Percentiles rank a stretch among this genome's conserved stretches.
Evolutionary conservation across 192 early-diverging fungal species (phyloP).

Genomic region (Oehlia diaphana): DNA sequence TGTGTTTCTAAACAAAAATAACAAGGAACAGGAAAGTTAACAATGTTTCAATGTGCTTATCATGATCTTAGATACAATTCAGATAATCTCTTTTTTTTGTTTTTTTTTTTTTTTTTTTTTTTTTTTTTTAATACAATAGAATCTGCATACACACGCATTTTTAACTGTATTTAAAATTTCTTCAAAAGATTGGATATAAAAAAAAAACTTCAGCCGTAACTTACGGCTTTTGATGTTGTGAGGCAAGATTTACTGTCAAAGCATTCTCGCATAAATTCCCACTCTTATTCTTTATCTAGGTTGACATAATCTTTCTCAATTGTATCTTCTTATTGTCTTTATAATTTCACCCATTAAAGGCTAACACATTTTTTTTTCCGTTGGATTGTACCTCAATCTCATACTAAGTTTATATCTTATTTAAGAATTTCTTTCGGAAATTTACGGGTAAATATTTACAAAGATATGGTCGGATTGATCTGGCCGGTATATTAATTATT

Average conservation of each 20-base stretch:
- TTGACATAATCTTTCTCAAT: neutral
- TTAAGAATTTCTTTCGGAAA: neutral
- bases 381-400: neutral
- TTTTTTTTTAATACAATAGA: neutral
- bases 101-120: too few species aligned
- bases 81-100: neutral
- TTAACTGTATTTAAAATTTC: too few species aligned
- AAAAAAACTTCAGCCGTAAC: neutral
- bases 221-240: neutral
- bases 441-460: neutral
- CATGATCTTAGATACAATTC: neutral
- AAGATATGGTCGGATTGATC: too few species aligned
- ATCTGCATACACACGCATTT: neutral
- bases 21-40: neutral
- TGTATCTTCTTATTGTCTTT: neutral
- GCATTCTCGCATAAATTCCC: neutral
- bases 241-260: constrained; percentile 1
- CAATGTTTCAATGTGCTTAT: neutral
- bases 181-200: neutral
- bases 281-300: neutral
- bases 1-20: neutral
- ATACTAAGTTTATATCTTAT: neutral
- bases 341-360: neutral
- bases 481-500: too few species aligned
- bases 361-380: neutral